Evolutionary conservation across 169 alveolate species (phyloP), one percentile per base, ranked within the genome.

Genomic region (Plasmodium cynomolgi): DNA sequence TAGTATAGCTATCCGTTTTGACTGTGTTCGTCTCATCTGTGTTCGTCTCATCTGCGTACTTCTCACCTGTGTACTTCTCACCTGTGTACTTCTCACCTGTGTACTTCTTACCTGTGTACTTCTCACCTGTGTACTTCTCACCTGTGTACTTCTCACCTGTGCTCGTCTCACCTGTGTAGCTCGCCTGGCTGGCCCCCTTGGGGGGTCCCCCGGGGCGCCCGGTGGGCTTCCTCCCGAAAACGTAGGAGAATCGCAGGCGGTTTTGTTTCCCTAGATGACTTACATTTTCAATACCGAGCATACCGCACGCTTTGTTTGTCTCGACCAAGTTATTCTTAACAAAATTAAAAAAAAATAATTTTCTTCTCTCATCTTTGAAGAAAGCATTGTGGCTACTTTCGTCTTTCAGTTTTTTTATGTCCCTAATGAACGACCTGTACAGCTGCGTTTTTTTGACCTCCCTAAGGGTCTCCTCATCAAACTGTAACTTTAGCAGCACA

Each of bases 281-380:
- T 17, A 74, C 47, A 44, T 90, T 90, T 80, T 90, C 91, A 58
- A 90, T 81, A 23, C 37, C 82, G 6, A 90, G 23, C 31, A 90
- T 29, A 7, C 94, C 91, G 68, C 94, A 90, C 7, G 94, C 62
- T 17, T 11, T 79, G 15, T 81, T 81, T 6, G 94, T 90, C 73
- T 90, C 86, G 1, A 90, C 26, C 11, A 90, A 29, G 29, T 80
- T 81, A 58, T 31, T 90, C 44, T 80, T 79, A 29, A 90, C 94
- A 80, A 90, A 90, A 79, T 90, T 79, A 39, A 23, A 33, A 80
- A 90, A 90, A 62, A 90, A 90, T 33, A 90, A 73, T 80, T 58
- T 80, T 29, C 68, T 90, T 80, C 37, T 26, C 33, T 90, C 84
- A 77, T 90, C 84, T 8, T 62, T 79, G 72, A 90, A 80, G 54